Evolutionary conservation across 1,284 basidiomycete genomes (phyloP).

Genomic region (Irpex rosettiformis): DNA sequence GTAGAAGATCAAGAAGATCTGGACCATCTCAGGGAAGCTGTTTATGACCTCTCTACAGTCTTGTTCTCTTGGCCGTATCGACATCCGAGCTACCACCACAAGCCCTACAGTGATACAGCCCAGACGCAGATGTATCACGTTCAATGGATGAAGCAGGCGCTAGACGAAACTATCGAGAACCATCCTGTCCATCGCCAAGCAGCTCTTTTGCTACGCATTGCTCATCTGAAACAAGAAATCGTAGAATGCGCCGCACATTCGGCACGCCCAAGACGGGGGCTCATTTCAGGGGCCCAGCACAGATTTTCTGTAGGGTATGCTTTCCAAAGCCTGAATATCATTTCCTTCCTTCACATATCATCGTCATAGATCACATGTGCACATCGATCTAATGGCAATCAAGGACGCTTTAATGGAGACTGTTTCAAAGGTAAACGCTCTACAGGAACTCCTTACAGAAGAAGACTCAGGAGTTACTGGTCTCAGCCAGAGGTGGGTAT

Average conservation of each 20-base stretch:
- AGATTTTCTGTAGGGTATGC: no score
- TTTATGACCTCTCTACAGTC: background rate
- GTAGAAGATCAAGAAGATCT: background rate
- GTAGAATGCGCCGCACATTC: background rate
- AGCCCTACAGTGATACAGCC: background rate
- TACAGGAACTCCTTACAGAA: background rate
- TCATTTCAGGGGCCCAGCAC: no score
- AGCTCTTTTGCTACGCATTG: background rate
- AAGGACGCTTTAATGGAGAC: background rate
- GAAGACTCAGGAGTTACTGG: background rate
- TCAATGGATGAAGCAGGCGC: background rate
- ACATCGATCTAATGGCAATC: background rate
- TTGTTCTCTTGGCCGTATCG: background rate
- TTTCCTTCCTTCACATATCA: no score
- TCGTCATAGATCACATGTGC: no score
- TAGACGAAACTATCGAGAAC: background rate
- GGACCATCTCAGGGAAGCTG: background rate
- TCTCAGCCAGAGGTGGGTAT: background rate
- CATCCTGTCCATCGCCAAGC: background rate
- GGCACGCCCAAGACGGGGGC: background rate
- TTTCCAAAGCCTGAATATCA: no score
- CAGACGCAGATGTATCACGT: background rate
- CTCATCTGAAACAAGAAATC: background rate
- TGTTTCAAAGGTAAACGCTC: background rate
- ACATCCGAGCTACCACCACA: background rate